These are phyloP conservation scores for Darksidea phi DNA, from an alignment of 495 filamentous ascomycete species.

Conservation along the genomic window DNA sequence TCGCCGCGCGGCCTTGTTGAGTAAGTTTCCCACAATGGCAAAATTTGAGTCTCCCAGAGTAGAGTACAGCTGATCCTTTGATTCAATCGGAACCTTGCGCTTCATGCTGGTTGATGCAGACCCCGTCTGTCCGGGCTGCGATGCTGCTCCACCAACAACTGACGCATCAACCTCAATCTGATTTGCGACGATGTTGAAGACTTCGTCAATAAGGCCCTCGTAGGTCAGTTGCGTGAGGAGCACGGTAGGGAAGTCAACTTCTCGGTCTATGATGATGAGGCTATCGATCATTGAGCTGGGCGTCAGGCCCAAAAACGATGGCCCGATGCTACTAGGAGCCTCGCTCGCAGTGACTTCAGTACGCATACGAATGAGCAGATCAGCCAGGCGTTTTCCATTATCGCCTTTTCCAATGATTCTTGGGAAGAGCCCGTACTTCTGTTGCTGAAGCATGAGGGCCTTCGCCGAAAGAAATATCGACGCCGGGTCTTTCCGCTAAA, in stretches of 20 bases:
- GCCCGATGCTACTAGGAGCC: slow-evolving; percentile 55
- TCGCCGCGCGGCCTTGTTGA: slow-evolving; percentile 89
- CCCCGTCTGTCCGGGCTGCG: slow-evolving; percentile 49
- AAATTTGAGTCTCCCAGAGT: slow-evolving; percentile 92
- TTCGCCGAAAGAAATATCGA: slow-evolving; percentile 81
- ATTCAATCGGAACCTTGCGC: slow-evolving; percentile 86
- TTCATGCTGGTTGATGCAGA: slow-evolving; percentile 66
- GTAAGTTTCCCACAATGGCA: slow-evolving; percentile 80
- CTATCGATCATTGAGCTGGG: slow-evolving; percentile 86
- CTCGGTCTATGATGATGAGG: slow-evolving; percentile 91
- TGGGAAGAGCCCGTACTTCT: slow-evolving; percentile 88
- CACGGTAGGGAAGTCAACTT: slow-evolving; percentile 86
- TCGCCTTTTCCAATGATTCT: slow-evolving; percentile 96
- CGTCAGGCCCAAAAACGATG: slow-evolving; percentile 66
- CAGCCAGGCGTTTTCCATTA: slow-evolving; percentile 81
- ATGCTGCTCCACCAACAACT: slow-evolving; percentile 71
- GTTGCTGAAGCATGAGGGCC: slow-evolving; percentile 94
- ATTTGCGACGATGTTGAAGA: slow-evolving; percentile 82
- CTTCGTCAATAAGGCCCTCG: slow-evolving; percentile 92
- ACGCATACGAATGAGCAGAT: slow-evolving; percentile 89
- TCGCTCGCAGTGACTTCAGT: slow-evolving; percentile 83
- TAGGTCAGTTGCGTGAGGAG: slow-evolving; percentile 96
- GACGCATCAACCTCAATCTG: slow-evolving; percentile 92
- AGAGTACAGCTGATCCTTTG: slow-evolving; percentile 83
- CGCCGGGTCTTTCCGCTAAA: slow-evolving; percentile 81